Evolutionary conservation across 202 grass and related monocot species (phyloP).

Genomic region (Digitaria exilis): DNA sequence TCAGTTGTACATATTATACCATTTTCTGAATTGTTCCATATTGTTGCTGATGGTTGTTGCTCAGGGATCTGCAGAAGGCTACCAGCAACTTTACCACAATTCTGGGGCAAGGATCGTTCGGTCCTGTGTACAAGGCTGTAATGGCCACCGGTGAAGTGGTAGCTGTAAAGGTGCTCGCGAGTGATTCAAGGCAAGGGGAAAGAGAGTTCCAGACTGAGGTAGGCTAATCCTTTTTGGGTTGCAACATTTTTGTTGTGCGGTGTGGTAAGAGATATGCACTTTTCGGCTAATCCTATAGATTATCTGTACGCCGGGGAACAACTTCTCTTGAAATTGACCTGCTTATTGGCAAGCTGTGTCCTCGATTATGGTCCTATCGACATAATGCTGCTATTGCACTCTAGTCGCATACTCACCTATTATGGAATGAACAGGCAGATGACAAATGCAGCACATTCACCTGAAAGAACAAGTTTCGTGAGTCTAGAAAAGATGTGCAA

Average conservation of each 20-base stretch:
- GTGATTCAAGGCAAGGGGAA: slow-evolving; percentile 92
- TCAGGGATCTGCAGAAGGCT: slow-evolving; percentile 93
- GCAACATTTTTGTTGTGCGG: not conserved
- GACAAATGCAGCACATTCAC: not conserved
- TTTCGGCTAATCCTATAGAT: not conserved
- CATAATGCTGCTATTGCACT: not conserved
- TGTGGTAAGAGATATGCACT: not conserved
- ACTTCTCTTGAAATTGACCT: slow-evolving; percentile 1
- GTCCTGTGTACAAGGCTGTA: slow-evolving; percentile 95
- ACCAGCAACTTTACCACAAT: slow-evolving; percentile 93
- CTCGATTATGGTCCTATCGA: not conserved
- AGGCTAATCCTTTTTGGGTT: not conserved
- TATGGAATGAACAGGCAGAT: not conserved
- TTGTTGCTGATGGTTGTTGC: slow-evolving; percentile 26
- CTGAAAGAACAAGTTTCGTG: not conserved
- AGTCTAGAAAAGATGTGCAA: not conserved
- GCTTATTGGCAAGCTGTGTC: not conserved
- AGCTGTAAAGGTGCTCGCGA: slow-evolving; percentile 89
- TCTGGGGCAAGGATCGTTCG: slow-evolving; percentile 95
- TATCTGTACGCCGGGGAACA: not conserved
- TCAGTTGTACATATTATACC: not conserved
- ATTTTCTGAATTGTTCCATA: slow-evolving; percentile 21
- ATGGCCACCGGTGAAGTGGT: slow-evolving; percentile 87
- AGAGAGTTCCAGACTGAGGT: slow-evolving; percentile 98
- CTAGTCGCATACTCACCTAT: not conserved